Evolutionary conservation across 1,139 yeast genomes (phyloP), one percentile per base, ranked within the genome.

Genomic region (Wickerhamiella infanticola): DNA sequence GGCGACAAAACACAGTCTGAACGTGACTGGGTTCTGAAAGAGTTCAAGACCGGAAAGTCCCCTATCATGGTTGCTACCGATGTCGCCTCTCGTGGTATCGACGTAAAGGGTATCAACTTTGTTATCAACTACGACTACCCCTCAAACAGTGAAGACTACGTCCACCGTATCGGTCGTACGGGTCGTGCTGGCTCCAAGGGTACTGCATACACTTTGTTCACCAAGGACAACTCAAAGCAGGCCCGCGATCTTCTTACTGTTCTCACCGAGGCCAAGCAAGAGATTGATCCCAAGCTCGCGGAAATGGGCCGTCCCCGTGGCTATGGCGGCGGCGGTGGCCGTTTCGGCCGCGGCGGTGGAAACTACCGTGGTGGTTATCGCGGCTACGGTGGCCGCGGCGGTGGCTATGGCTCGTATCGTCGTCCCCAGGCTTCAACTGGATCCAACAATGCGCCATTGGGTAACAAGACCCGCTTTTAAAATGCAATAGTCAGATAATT

Each of bases 31-130:
- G 98, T 90, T 56, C 73, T 90, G 67, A 74, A 72, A 56, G 95
- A 90, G 68, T 90, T 90, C 73, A 83, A 81, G 74, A 64, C 77
- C 51, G 97, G 97, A 57, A 81, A 80, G 64, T 79, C 94, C 48
- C 95, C 96, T 55, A 81, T 90, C 62, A 86, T 90, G 97, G 95
- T 88, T 64, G 98, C 98, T 53, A 90, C 98, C 56, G 98, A 90
- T 68, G 98, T 90, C 66, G 98, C 98, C 51, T 95, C 98, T 56
- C 85, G 98, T 77, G 98, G 98, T 79, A 88, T 90, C 74, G 98
- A 90, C 70, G 98, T 90, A 68, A 90, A 90, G 74, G 97, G 96
- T 65, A 85, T 90, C 62, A 81, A 88, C 58, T 80, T 72, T 60
- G 98, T 90, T 51, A 75, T 90, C 63, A 90, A 90, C 78, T 86